phyloP scores from a whole-genome alignment of 2,329 filamentous ascomycete species.

The Claviceps sorghi region DNA sequence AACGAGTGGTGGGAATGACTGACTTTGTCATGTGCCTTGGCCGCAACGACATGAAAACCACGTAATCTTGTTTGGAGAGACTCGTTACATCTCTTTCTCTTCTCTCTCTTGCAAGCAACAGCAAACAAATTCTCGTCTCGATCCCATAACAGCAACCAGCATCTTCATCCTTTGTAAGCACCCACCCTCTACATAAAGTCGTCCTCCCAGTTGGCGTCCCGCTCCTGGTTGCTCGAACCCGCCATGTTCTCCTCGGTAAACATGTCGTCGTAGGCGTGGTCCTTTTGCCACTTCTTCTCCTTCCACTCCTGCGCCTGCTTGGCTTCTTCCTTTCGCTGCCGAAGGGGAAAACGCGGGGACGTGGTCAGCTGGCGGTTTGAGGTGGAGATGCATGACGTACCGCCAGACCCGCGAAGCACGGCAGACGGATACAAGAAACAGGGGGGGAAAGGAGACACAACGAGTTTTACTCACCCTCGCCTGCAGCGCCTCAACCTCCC shows the following conservation, averaged over 20 bases:
- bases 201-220: constrained; percentile 62
- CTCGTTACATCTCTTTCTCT: too few species aligned
- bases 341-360: background rate
- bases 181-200: constrained; percentile 93
- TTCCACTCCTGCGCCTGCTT: constrained; percentile 63
- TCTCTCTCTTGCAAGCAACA: too few species aligned
- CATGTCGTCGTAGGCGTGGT: constrained; percentile 93
- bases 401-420: too few species aligned
- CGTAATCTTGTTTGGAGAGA: too few species aligned
- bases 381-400: background rate
- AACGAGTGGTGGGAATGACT: too few species aligned
- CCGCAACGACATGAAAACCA: too few species aligned
- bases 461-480: constrained; percentile 38
- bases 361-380: background rate
- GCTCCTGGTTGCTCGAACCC: constrained; percentile 70
- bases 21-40: too few species aligned
- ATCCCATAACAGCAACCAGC: too few species aligned
- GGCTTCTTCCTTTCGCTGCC: constrained; percentile 64
- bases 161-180: too few species aligned
- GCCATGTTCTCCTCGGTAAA: constrained; percentile 73
- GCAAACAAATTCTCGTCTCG: too few species aligned
- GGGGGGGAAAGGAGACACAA: background rate
- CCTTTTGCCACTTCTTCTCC: constrained; percentile 85
- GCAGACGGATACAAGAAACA: background rate
- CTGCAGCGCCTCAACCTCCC: constrained; percentile 49